Evolutionary conservation across 2,329 filamentous ascomycete species (phyloP), one percentile per base, ranked within the genome.

Genomic region (Colletotrichum tamarilloi): DNA sequence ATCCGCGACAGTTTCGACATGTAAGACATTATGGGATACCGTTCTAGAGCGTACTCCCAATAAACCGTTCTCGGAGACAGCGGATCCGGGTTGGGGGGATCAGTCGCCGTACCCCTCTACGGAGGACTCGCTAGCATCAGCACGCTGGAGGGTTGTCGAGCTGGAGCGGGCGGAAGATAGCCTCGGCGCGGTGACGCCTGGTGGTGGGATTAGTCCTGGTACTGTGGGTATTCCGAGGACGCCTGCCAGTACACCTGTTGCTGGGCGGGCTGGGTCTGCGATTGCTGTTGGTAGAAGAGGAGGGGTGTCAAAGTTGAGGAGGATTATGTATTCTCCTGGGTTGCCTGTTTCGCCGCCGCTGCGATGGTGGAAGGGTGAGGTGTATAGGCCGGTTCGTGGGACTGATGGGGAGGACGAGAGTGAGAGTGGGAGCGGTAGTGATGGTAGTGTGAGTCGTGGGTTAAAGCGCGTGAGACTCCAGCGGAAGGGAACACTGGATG

Each of bases 31-130:
- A 7, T 42, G 16, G 38, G 5, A 19, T 7, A 19, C 38, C 6
- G 6, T 42, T 16, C 38, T 3, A 19, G 6, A 42, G 49, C 42
- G 19, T 49, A 35, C 42, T 49, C 4, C 42, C 42, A 1, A 49
- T 49, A 2, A 22, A 35, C 8, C 38, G 38, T 19, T 19, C 14
- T 57, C 49, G 11, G 52, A 22, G 4, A 42, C 46, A 16, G 78
- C 79, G 85, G 30, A 84, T 77, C 16, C 2, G 16, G 38, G 3
- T 7, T 42, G 38, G 5, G 38, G 32, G 85, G 32, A 84, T 77
- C 16, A 16, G 11, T 35, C 32, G 32, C 32, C 32, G 11, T 35
- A 35, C 32, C 32, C 32, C 32, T 35, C 11, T 1, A 35, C 32
- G 11, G 6, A 81, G 22, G 62, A 56, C 28, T 19, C 30, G 22